Conservation (phyloP, 1,139 yeast genomes). For the Debaryomyces psychrophilus region DNA sequence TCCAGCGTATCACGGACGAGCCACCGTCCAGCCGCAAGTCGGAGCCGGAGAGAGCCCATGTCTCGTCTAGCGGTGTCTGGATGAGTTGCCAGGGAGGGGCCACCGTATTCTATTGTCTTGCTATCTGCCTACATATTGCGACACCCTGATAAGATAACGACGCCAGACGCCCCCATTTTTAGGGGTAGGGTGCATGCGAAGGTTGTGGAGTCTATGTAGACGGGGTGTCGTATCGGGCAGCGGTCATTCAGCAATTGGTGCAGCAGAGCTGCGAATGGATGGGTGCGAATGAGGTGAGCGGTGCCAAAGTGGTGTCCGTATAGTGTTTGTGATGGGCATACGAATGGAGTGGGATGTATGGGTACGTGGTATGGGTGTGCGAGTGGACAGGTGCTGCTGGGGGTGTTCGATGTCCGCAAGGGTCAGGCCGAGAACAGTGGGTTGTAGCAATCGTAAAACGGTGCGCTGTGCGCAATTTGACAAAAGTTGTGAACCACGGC, state of each 20-base stretch:
- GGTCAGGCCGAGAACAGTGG: not conserved
- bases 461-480: not conserved
- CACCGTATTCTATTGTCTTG: constrained; percentile 3
- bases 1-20: not conserved
- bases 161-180: no score
- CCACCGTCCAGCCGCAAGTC: not conserved
- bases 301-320: no score
- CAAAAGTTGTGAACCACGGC: not conserved
- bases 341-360: no score
- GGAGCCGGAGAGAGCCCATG: not conserved
- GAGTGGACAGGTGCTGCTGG: no score
- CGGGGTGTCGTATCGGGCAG: no score
- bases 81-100: not conserved
- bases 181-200: constrained; percentile 3
- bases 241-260: constrained; percentile 3
- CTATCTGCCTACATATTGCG: constrained; percentile 7
- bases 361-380: no score
- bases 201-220: constrained; percentile 6
- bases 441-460: not conserved
- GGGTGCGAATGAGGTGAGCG: no score
- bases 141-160: constrained; percentile 4
- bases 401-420: no score
- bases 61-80: no score
- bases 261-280: no score
- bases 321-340: no score